Evolutionary conservation across 805 yeast genomes (phyloP), one percentile per base, ranked within the genome.

Genomic region (Yamadazyma insecticola): DNA sequence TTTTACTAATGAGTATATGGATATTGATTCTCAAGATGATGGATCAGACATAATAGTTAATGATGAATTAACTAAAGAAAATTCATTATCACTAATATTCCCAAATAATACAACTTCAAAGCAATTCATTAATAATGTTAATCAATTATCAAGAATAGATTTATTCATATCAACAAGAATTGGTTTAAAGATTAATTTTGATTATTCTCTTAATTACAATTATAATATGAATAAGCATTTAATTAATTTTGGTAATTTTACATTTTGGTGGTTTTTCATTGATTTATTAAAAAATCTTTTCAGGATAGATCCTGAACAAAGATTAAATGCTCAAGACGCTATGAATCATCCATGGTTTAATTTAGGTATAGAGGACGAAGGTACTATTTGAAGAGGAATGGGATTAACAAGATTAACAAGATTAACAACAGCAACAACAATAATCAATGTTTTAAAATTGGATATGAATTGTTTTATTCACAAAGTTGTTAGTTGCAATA

Each of bases 241-340:
- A 66, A 78, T 58, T 53, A 66, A 54, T 37, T 66, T 66, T 46
- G 82, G 81, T 26, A 75, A 78, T 34, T 81, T 81, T 51, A 69
- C 75, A 26, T 87, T 87, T 55, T 89, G 97, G 96, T 82, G 74
- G 65, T 73, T 72, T 57, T 88, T 88, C 53, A 60, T 66, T 27
- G 71, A 66, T 36, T 48, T 66, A 29, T 45, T 65, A 16, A 47
- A 50, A 19, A 60, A 63, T 36, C 45, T 66, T 32, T 60, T 66
- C 34, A 55, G 63, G 20, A 55, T 66, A 5, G 53, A 62, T 30
- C 71, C 71, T 2, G 40, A 48, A 13, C 56, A 60, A 20, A 43
- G 72, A 30, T 45, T 66, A 29, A 54, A 60, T 2, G 71, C 71
- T 6, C 45, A 45, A 22, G 70, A 64, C 23, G 70, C 71, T 4